Evolutionary conservation across 179 eudicot species (phyloP).

Genomic region (Beta corolliflora): DNA sequence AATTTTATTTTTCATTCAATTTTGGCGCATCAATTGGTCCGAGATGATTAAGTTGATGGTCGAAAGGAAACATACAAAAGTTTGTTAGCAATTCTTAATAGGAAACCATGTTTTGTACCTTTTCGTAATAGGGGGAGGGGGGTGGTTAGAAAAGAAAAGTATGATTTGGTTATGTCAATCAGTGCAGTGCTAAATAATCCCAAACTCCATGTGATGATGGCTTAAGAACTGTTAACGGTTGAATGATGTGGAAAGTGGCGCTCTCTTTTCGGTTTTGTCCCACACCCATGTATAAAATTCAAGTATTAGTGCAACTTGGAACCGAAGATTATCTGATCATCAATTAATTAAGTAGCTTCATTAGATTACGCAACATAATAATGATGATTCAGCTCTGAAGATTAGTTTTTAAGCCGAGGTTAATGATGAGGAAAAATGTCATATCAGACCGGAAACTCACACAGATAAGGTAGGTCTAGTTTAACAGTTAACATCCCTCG

Average conservation of each 20-base stretch:
- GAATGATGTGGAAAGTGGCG: conserved; percentile 9
- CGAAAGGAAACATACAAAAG: conserved; percentile 1
- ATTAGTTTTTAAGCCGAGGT: no score
- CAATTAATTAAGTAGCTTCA: no score
- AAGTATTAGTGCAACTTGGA: no score
- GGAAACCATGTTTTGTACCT: background rate
- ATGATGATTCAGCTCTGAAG: no score
- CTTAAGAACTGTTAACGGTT: background rate
- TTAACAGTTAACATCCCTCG: no score
- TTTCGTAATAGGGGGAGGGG: background rate
- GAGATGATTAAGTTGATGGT: conserved; percentile 10
- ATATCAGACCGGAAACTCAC: no score
- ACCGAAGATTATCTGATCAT: no score
- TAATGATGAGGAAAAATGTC: no score
- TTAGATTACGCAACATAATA: no score
- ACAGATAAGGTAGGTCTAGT: no score
- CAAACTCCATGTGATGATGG: conserved; percentile 19
- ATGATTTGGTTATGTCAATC: background rate
- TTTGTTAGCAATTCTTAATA: background rate
- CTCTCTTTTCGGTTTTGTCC: background rate
- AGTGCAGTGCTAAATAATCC: background rate
- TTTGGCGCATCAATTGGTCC: no score
- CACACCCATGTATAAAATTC: background rate
- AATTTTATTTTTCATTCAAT: no score
- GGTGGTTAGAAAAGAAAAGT: background rate